Base-by-base conservation (phyloP, 768 basidiomycete species). In the Mrakia gelida region DNA sequence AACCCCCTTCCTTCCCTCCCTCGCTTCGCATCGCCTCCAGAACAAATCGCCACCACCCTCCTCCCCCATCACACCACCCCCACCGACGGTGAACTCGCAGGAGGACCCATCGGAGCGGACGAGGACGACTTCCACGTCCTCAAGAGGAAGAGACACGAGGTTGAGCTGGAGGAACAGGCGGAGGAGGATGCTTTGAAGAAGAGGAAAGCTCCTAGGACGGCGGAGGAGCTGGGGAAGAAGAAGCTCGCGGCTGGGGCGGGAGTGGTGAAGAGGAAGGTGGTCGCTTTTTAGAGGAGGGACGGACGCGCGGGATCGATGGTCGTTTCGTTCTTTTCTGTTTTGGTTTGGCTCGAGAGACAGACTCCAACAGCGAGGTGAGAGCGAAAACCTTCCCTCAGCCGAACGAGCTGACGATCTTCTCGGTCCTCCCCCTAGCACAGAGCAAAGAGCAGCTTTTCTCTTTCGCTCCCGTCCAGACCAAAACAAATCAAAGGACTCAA, bases 81-180 rank as follows among this genome's bases (percentile, higher is more conserved):
- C 18, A 2, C 16, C 15, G 18, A 15, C 0, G 67, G n/a, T 15
- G n/a, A 38, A 4, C 28, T 62, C 81, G 26, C 80, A 77, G 0
- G 26, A 77, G 0, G 26, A 71, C 81, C 13, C 61, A 83, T 68
- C 0, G 93, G 94, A 32, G 91, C 95, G 13, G 95, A 98, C 82
- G 95, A 98, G 84, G 95, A 98, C 82, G 95, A 97, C 83, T 97
- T 95, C 85, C 94, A 95, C 83, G 86, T 87, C 0, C 88, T 94
- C 83, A 91, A 90, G 82, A 88, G 93, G 63, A 88, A 86, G 74
- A 88, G 86, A 65, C 85, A 83, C 15, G 89, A 91, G 78, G 86
- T 92, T 0, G 89, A 91, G 41, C 86, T 84, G 41, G 88, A 89
- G 38, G 90, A 91, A 81, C 89, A 87, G 41, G 59, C 52, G 0